phyloP scores from a whole-genome alignment of 202 grass and related monocot genomes.

The Schoenoplectus triqueter region DNA sequence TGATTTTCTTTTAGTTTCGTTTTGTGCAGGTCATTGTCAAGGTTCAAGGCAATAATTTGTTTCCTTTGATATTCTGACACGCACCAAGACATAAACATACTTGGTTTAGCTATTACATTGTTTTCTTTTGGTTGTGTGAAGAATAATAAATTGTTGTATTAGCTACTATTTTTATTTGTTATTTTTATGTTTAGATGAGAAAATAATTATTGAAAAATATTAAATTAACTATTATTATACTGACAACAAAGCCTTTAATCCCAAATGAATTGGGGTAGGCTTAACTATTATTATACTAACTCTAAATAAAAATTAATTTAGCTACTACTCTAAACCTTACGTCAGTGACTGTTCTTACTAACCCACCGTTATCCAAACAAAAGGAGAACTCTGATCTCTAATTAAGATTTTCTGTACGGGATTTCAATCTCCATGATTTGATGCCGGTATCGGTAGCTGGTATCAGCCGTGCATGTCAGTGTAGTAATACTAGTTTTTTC shows the following conservation, averaged over 20 bases:
- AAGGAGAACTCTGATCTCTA: background rate
- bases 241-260: background rate
- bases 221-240: too few relatives aligned
- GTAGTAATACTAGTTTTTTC: background rate
- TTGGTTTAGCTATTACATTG: too few relatives aligned
- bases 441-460: background rate
- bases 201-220: too few relatives aligned
- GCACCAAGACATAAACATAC: background rate
- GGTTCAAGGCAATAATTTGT: background rate
- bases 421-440: background rate
- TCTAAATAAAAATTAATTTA: too few relatives aligned
- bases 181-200: too few relatives aligned
- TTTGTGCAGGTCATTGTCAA: constrained; percentile 13
- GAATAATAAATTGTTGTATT: too few relatives aligned
- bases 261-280: background rate
- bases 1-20: background rate
- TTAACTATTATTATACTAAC: too few relatives aligned
- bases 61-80: background rate
- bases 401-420: background rate
- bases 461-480: background rate
- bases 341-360: too few relatives aligned
- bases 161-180: too few relatives aligned
- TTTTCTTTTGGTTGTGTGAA: too few relatives aligned
- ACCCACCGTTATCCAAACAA: background rate
- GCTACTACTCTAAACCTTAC: too few relatives aligned